Conservation (phyloP, 108 stramenopile genomes). For the Thalassiosira profunda region DNA sequence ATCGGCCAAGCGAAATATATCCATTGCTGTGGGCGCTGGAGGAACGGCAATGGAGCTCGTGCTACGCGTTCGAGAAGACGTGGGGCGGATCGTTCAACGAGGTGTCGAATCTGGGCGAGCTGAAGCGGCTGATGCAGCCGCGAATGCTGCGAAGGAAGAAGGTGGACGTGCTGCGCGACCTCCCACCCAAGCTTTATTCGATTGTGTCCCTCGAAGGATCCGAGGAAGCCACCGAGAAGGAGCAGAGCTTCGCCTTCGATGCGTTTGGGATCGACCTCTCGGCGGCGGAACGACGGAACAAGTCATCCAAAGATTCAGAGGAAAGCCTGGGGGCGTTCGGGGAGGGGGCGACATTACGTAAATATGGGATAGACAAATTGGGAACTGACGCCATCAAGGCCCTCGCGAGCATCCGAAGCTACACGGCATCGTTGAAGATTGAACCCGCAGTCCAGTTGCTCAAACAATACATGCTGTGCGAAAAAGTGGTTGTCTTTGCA, state of each 20-base stretch:
- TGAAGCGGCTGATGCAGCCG: slow-evolving; percentile 92
- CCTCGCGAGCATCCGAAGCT: too few species aligned
- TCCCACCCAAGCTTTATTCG: slow-evolving; percentile 86
- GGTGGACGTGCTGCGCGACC: slow-evolving; percentile 89
- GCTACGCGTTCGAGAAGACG: too few species aligned
- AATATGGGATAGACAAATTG: slow-evolving; percentile 20
- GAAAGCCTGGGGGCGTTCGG: slow-evolving; percentile 78
- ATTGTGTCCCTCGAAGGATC: slow-evolving; percentile 66
- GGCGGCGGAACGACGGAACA: too few species aligned
- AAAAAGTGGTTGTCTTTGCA: not conserved
- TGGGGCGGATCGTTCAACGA: slow-evolving; percentile 5
- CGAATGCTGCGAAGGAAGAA: slow-evolving; percentile 98
- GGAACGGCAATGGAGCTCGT: too few species aligned
- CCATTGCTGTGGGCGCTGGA: slow-evolving; percentile 90
- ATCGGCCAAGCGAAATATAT: slow-evolving; percentile 94
- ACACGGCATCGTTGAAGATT: slow-evolving; percentile 40
- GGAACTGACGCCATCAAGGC: too few species aligned
- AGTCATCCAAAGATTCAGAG: too few species aligned
- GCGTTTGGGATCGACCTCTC: too few species aligned
- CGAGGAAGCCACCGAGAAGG: slow-evolving; percentile 41
- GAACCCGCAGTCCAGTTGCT: slow-evolving; percentile 23
- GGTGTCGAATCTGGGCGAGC: slow-evolving; percentile 68
- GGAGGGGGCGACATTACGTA: slow-evolving; percentile 47
- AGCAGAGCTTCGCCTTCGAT: slow-evolving; percentile 59
- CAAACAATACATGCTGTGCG: not conserved